A percentile compares a stretch with the other conserved stretches of the same genome.
Conservation (phyloP, 1,284 basidiomycete species). For the Heterobasidion parviporum region DNA sequence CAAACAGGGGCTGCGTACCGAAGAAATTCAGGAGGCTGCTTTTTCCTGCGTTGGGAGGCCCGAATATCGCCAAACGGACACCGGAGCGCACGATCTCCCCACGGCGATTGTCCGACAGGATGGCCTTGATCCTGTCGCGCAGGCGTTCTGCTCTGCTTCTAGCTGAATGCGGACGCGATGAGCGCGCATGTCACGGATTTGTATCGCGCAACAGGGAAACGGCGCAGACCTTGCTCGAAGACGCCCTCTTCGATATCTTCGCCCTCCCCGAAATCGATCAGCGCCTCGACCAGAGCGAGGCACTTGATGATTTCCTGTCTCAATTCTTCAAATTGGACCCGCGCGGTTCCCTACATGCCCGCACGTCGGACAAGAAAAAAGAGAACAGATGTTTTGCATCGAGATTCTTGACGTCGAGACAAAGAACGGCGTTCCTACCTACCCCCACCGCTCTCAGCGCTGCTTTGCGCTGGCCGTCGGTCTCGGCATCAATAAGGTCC, state of each 20-base stretch:
- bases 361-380: background rate
- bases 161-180: slow-evolving; percentile 28
- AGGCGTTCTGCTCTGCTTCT: slow-evolving; percentile 37
- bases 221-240: slow-evolving; percentile 47
- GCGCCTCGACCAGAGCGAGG: slow-evolving; percentile 73
- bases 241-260: slow-evolving; percentile 79
- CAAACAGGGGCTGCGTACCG: slow-evolving; percentile 35
- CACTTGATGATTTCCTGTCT: slow-evolving; percentile 59
- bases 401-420: background rate
- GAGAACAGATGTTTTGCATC: background rate
- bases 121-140: slow-evolving; percentile 37
- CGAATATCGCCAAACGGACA: slow-evolving; percentile 77
- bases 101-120: slow-evolving; percentile 60
- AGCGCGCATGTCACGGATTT: background rate
- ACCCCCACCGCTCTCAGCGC: slow-evolving; percentile 66
- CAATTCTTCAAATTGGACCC: slow-evolving; percentile 53
- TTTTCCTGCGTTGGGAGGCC: slow-evolving; percentile 87
- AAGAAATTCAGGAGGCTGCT: slow-evolving; percentile 78
- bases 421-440: slow-evolving; percentile 13
- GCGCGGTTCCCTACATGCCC: slow-evolving; percentile 44
- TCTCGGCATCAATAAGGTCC: slow-evolving; percentile 81
- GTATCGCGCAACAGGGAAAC: background rate
- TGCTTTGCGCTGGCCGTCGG: slow-evolving; percentile 68
- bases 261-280: slow-evolving; percentile 88
- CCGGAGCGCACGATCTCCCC: slow-evolving; percentile 83